These are phyloP conservation scores for Fusarium secorum DNA, from an alignment of 2,329 filamentous ascomycete genomes.

Conservation along the genomic window DNA sequence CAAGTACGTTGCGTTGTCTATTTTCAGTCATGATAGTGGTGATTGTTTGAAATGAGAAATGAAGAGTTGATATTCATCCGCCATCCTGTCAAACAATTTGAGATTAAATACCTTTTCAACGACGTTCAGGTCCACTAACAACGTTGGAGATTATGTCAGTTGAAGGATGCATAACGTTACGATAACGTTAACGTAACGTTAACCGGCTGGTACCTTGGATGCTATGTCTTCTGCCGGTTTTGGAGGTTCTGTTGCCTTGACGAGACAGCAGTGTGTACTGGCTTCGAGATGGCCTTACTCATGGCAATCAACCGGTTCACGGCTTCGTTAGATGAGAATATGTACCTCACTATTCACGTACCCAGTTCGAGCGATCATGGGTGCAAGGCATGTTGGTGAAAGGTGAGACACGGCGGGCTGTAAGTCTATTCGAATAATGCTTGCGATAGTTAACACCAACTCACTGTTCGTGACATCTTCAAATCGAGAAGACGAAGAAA, in stretches of 20 bases:
- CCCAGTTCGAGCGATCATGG: too few species aligned
- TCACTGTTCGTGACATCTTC: neutral
- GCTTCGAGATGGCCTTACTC: too few species aligned
- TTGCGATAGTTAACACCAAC: fast-evolving
- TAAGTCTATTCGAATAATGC: neutral
- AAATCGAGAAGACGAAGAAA: too few species aligned
- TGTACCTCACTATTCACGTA: neutral
- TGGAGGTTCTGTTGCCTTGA: neutral
- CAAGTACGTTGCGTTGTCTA: constrained; percentile 45
- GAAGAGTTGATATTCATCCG: neutral
- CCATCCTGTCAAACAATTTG: neutral
- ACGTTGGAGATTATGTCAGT: constrained; percentile 3
- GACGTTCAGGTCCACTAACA: neutral
- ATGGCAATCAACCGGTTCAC: fast-evolving
- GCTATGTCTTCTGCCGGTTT: too few species aligned
- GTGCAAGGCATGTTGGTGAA: fast-evolving
- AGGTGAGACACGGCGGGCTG: too few species aligned
- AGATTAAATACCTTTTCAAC: neutral
- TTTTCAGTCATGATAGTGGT: constrained; percentile 3
- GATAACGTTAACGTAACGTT: neutral
- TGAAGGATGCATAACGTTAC: neutral
- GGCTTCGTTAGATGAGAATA: neutral
- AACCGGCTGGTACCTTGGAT: neutral
- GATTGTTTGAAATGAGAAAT: neutral
- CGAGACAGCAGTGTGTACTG: neutral